Conservation (phyloP, 768 basidiomycete species). For the Termitomyces sp. region DNA sequence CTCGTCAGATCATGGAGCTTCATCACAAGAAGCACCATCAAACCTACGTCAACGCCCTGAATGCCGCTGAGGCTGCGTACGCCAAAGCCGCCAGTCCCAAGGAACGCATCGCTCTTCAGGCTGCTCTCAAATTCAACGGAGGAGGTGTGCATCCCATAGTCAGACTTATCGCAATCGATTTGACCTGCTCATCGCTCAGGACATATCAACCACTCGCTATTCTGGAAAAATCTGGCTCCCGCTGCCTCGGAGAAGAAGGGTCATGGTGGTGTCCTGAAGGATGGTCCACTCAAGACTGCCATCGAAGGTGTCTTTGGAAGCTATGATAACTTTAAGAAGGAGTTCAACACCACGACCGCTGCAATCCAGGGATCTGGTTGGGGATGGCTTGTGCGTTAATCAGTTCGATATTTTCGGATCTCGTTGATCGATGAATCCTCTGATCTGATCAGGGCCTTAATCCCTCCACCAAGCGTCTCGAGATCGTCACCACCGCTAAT, state of each 20-base stretch:
- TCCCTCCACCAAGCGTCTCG: constrained; percentile 61
- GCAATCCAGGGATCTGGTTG: constrained; percentile 92
- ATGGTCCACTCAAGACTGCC: constrained; percentile 63
- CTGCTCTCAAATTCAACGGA: constrained; percentile 94
- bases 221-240: constrained; percentile 93
- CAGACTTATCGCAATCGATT: constrained; percentile 2
- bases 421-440: neutral
- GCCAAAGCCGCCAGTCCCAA: constrained; percentile 62
- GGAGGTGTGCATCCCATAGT: constrained; percentile 56
- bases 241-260: constrained; percentile 47
- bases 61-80: constrained; percentile 81
- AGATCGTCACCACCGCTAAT: constrained; percentile 89
- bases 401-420: neutral
- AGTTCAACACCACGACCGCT: constrained; percentile 82
- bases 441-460: constrained; percentile 55
- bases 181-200: constrained; percentile 38
- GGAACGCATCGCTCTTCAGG: constrained; percentile 82
- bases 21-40: constrained; percentile 97
- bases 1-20: constrained; percentile 85
- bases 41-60: constrained; percentile 89
- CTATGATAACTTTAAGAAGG: constrained; percentile 65
- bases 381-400: constrained; percentile 85
- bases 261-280: constrained; percentile 50
- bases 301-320: constrained; percentile 62
- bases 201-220: constrained; percentile 92